Conservation (phyloP, 73 alveolate species). For the Tetrahymena malaccensis region DNA sequence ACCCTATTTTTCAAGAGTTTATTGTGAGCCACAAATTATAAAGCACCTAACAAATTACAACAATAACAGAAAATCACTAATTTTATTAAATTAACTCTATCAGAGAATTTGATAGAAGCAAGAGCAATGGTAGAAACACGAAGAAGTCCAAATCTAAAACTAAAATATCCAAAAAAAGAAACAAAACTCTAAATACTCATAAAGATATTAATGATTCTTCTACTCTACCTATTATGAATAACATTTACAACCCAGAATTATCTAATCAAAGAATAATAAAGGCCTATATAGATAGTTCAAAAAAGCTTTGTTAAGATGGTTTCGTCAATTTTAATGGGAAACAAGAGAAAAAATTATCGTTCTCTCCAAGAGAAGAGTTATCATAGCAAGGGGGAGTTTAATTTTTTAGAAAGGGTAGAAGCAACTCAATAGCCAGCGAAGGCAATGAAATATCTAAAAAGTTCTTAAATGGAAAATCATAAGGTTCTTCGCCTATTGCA, state of each 20-base stretch:
- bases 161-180: neutral
- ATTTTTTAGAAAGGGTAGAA: neutral
- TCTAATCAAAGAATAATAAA: neutral
- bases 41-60: neutral
- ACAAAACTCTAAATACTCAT: neutral
- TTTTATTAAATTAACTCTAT: neutral
- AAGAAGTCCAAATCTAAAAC: neutral
- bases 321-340: neutral
- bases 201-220: neutral
- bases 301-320: neutral
- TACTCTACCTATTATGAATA: neutral
- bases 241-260: neutral
- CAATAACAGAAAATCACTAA: neutral
- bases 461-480: neutral
- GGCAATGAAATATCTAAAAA: neutral
- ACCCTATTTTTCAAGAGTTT: neutral
- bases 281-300: neutral
- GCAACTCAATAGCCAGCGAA: neutral
- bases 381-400: neutral
- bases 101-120: neutral
- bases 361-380: neutral
- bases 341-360: neutral
- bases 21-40: neutral
- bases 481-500: neutral
- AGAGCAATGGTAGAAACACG: neutral